Evolutionary conservation across 225 moss, liverwort and hornwort genomes (phyloP), one percentile per base, ranked within the genome.

Genomic region (Polytrichum formosum): DNA sequence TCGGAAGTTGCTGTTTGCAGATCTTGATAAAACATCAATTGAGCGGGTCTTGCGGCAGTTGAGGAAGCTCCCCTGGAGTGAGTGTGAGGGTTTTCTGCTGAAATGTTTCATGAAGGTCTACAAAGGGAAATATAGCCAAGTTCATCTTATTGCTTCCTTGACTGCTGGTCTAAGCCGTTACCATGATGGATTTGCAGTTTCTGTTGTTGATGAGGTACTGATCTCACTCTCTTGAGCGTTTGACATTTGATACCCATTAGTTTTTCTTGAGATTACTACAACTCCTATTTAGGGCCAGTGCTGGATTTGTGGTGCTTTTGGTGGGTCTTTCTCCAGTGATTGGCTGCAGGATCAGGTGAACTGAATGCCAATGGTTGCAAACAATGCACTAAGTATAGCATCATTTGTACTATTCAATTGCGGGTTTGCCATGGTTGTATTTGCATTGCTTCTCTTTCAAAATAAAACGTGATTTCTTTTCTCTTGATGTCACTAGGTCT

Each of bases 21-120:
- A 98, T 78, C 87, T 98, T 64, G 97, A 98, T 76, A 98, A 98
- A 69, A 92, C 94, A 6, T 91, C 97, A 19, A 98, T 98, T 72
- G 97, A 94, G 84, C 85, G 92, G 35, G 94, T 98, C 20, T 80
- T 98, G 67, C 85, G 97, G 71, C 97, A 98, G 81, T 85, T 98
- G 54, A 90, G 97, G 76, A 98, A 98, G 78, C 91, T 98, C 62
- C 97, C 94, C 61, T 98, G 97, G 97, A 85, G 64, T 71, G 97
- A 98, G 79, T 92, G 92, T 70, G 92, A 92, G 81, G 30, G 73
- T 23, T 98, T 94, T 77, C 79, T 94, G 73, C 77, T 98, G 78
- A 94, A 91, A 62, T 94, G 94, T 72, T 98, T 98, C 66, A 98
- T 98, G 97, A 98, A 94, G 84, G 92, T 98, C 67, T 92, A 98